A percentile compares a stretch with the other conserved stretches of the same genome.
phyloP scores from a whole-genome alignment of 768 basidiomycete species.

The Chiua virens region DNA sequence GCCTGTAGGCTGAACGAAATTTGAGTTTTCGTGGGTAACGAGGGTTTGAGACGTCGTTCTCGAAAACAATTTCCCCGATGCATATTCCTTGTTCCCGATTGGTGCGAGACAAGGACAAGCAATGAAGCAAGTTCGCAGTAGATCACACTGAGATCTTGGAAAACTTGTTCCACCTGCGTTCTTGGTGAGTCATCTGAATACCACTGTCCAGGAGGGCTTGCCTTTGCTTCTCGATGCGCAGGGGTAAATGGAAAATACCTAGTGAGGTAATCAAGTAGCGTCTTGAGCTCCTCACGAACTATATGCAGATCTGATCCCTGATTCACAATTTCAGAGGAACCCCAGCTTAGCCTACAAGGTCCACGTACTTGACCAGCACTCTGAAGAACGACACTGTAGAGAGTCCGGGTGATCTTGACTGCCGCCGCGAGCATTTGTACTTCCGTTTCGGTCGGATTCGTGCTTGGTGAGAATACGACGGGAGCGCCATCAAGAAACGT shows the following conservation, averaged over 20 bases:
- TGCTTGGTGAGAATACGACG: conserved; percentile 69
- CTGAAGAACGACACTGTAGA: conserved; percentile 61
- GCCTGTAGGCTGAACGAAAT: conserved; percentile 39
- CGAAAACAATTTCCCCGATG: conserved; percentile 10
- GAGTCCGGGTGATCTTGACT: conserved; percentile 52
- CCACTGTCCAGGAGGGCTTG: not conserved
- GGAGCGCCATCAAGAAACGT: conserved; percentile 89
- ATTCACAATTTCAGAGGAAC: conserved; percentile 14
- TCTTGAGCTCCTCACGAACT: conserved; percentile 49
- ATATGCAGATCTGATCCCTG: conserved; percentile 22
- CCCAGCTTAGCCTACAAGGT: not conserved
- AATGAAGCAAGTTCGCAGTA: conserved; percentile 79
- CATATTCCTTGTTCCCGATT: conserved; percentile 6
- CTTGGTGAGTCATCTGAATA: conserved; percentile 3
- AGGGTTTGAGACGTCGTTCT: conserved; percentile 13
- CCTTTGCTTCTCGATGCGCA: conserved; percentile 61
- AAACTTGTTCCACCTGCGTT: conserved; percentile 58
- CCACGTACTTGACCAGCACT: conserved; percentile 36
- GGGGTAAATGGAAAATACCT: conserved; percentile 81
- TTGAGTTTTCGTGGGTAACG: conserved; percentile 15
- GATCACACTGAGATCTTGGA: conserved; percentile 71
- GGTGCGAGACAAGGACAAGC: conserved; percentile 42
- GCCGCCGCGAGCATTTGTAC: conserved; percentile 58
- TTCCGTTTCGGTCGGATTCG: conserved; percentile 58
- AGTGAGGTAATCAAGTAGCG: conserved; percentile 69